Percentiles rank a stretch among this genome's conserved stretches.
Conservation (phyloP, 768 basidiomycete genomes). For the Mycena filopes region DNA sequence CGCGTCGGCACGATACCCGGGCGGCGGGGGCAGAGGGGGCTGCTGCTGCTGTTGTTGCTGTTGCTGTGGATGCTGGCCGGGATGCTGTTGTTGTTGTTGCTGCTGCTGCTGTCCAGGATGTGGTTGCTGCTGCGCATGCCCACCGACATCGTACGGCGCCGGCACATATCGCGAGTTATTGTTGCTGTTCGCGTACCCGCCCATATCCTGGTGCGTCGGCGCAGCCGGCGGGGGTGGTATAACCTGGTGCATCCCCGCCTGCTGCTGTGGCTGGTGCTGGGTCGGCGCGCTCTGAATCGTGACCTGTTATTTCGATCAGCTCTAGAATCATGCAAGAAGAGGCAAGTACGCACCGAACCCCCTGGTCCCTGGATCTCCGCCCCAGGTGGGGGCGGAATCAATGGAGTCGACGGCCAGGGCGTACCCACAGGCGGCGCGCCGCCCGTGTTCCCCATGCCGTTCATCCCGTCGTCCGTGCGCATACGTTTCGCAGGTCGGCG, state of each 20-base stretch:
- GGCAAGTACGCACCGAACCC: neutral
- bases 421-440: conserved; percentile 35
- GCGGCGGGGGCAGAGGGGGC: conserved; percentile 30
- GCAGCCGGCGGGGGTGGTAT: conserved; percentile 35
- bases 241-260: conserved; percentile 34
- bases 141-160: conserved; percentile 35
- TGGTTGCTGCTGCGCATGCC: conserved; percentile 4
- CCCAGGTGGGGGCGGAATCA: conserved; percentile 36
- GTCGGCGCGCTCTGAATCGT: conserved; percentile 3
- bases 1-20: conserved; percentile 35
- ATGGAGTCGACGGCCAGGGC: conserved; percentile 29
- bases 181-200: conserved; percentile 17
- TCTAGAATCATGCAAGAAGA: neutral
- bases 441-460: conserved; percentile 36
- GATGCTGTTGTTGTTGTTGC: conserved; percentile 38
- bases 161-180: conserved; percentile 7
- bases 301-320: neutral
- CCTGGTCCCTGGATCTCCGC: conserved; percentile 31
- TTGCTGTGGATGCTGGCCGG: conserved; percentile 33
- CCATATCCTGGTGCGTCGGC: conserved; percentile 26
- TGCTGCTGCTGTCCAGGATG: conserved; percentile 8
- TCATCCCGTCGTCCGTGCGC: conserved; percentile 46
- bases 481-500: conserved; percentile 49
- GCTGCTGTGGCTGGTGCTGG: conserved; percentile 19
- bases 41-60: conserved; percentile 37